Percentiles rank a stretch among this genome's conserved stretches.
Evolutionary conservation across 2,329 filamentous ascomycete species (phyloP).

Genomic region (Beauveria sp.): DNA sequence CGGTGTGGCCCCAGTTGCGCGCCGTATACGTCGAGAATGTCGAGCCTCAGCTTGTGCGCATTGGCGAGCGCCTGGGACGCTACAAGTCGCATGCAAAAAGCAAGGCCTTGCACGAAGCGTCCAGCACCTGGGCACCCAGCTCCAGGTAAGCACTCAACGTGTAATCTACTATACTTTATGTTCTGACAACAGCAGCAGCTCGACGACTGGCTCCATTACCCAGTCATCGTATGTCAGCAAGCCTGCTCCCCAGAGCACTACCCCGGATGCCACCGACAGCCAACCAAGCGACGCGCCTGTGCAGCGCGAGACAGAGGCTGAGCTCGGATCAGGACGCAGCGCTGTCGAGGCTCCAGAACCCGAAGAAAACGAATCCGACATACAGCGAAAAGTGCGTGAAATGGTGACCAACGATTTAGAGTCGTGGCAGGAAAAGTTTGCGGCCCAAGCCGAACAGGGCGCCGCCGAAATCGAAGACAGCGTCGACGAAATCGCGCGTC

Average conservation of each 20-base stretch:
- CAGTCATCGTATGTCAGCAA: constrained; percentile 25
- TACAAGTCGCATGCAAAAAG: constrained; percentile 43
- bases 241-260: constrained; percentile 23
- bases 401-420: constrained; percentile 71
- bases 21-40: constrained; percentile 84
- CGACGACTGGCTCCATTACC: constrained; percentile 9
- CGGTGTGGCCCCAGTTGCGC: constrained; percentile 73
- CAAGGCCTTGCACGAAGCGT: constrained; percentile 14
- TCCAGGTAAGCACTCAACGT: constrained; percentile 14
- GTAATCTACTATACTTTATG: neutral
- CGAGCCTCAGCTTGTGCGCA: constrained; percentile 87
- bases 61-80: constrained; percentile 78
- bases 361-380: constrained; percentile 42
- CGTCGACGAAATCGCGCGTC: constrained; percentile 48
- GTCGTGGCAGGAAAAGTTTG: constrained; percentile 83
- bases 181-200: neutral
- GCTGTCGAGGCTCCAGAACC: constrained; percentile 37
- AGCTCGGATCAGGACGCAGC: constrained; percentile 18
- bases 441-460: constrained; percentile 77
- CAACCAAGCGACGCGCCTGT: constrained; percentile 1
- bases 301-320: constrained; percentile 10
- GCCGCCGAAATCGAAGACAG: constrained; percentile 63
- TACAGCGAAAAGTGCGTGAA: constrained; percentile 51
- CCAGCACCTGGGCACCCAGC: neutral
- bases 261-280: constrained; percentile 13